A percentile compares a stretch with the other conserved stretches of the same genome.
Conservation (phyloP, 129 eudicot species). For the Chrysanthemum makinoi region DNA sequence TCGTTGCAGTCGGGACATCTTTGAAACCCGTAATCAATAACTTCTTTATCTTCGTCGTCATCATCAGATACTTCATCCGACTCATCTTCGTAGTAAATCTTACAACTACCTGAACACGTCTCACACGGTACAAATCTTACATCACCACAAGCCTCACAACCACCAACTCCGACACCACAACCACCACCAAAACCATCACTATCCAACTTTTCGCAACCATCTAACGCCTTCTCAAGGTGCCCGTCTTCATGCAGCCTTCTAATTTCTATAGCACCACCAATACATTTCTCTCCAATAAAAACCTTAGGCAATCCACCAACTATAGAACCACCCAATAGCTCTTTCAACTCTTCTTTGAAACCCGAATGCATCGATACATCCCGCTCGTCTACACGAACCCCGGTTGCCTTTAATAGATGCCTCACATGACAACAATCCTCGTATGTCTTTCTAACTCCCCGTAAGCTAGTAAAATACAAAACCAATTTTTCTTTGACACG, state of each 20-base stretch:
- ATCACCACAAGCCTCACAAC: constrained; percentile 93
- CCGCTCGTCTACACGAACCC: constrained; percentile 78
- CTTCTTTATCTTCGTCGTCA: constrained; percentile 46
- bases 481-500: constrained; percentile 53
- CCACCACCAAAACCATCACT: constrained; percentile 31
- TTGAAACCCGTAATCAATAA: constrained; percentile 71
- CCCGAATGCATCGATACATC: constrained; percentile 97
- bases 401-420: constrained; percentile 56
- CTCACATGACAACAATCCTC: constrained; percentile 89
- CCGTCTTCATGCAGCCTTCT: constrained; percentile 73
- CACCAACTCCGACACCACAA: constrained; percentile 29
- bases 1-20: constrained; percentile 96
- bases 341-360: constrained; percentile 80
- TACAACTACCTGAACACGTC: constrained; percentile 95
- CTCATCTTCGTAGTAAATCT: constrained; percentile 69
- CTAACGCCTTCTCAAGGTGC: constrained; percentile 65
- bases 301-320: constrained; percentile 68
- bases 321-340: constrained; percentile 44
- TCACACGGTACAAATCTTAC: constrained; percentile 87
- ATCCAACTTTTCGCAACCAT: constrained; percentile 52
- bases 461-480: constrained; percentile 77
- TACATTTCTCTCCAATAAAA: constrained; percentile 52
- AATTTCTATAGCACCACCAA: constrained; percentile 82
- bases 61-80: constrained; percentile 15
- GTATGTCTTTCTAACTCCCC: constrained; percentile 91